A percentile compares a stretch with the other conserved stretches of the same genome.
Conservation (phyloP, 2,329 filamentous ascomycete genomes). For the Aspergillus arachidicola region DNA sequence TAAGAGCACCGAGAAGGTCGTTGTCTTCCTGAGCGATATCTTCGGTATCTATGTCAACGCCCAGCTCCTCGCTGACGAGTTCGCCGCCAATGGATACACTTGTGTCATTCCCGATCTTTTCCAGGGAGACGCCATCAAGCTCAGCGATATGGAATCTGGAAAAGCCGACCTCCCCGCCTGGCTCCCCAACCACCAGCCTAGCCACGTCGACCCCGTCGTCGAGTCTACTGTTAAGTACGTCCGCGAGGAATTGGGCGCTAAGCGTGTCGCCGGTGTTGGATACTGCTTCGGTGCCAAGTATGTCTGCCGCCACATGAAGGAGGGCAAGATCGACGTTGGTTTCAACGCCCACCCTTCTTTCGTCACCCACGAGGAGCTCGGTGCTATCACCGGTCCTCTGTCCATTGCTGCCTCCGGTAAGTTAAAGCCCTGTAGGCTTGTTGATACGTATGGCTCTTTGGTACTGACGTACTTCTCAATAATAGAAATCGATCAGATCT, state of each 20-base stretch:
- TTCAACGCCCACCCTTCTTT: conserved; percentile 79
- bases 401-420: conserved; percentile 63
- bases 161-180: conserved; percentile 56
- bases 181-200: conserved; percentile 52
- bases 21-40: conserved; percentile 61
- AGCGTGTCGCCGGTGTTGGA: conserved; percentile 65
- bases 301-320: conserved; percentile 67
- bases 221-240: conserved; percentile 58
- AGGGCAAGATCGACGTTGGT: conserved; percentile 67
- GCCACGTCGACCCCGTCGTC: conserved; percentile 57
- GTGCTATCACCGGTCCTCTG: conserved; percentile 66
- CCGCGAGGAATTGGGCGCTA: conserved; percentile 57
- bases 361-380: conserved; percentile 67
- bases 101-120: conserved; percentile 72
- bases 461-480: conserved; percentile 10
- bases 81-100: conserved; percentile 72
- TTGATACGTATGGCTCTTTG: background rate
- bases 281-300: conserved; percentile 82
- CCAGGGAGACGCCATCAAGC: conserved; percentile 62
- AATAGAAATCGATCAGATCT: conserved; percentile 65
- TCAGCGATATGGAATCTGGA: conserved; percentile 53
- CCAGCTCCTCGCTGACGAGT: conserved; percentile 72
- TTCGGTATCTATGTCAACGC: conserved; percentile 63
- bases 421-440: conserved; percentile 16
- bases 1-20: conserved; percentile 54